Conservation (phyloP, 1,284 basidiomycete genomes). For the Hymenochaete sp. region DNA sequence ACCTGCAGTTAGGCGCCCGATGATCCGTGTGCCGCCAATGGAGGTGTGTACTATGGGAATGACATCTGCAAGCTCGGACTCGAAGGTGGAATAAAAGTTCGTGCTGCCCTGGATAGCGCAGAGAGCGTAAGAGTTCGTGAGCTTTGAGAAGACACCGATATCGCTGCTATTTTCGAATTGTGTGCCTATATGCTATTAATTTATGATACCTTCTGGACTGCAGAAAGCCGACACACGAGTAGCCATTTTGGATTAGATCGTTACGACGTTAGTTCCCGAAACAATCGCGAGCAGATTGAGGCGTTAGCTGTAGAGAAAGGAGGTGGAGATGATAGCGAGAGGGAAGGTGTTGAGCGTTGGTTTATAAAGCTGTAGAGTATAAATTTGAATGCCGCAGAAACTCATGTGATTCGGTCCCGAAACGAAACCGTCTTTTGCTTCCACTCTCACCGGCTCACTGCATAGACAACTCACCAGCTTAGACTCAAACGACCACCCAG, state of each 20-base stretch:
- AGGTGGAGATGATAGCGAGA: neutral
- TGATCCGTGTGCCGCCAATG: slow-evolving; percentile 91
- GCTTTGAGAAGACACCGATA: slow-evolving; percentile 89
- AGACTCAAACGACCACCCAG: no score
- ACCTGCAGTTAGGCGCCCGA: slow-evolving; percentile 89
- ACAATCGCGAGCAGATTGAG: neutral
- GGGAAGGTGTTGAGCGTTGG: neutral
- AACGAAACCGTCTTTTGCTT: neutral
- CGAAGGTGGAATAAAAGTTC: slow-evolving; percentile 97
- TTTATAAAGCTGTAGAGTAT: slow-evolving; percentile 6
- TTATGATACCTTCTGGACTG: slow-evolving; percentile 1
- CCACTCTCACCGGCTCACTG: neutral
- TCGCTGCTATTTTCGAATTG: slow-evolving; percentile 98
- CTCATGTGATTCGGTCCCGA: neutral
- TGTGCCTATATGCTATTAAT: slow-evolving; percentile 44
- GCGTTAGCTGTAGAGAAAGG: neutral
- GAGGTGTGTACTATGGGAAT: slow-evolving; percentile 96
- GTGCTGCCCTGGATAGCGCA: slow-evolving; percentile 89
- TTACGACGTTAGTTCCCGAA: neutral
- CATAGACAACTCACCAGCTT: no score
- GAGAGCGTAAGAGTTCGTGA: slow-evolving; percentile 95
- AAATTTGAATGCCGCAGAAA: neutral
- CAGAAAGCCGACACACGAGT: slow-evolving; percentile 42
- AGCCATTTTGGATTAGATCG: slow-evolving; percentile 44
- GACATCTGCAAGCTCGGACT: slow-evolving; percentile 88